Evolutionary conservation across 1,284 basidiomycete species (phyloP), one percentile per base, ranked within the genome.

Genomic region (Fomitiporia mediterranea): DNA sequence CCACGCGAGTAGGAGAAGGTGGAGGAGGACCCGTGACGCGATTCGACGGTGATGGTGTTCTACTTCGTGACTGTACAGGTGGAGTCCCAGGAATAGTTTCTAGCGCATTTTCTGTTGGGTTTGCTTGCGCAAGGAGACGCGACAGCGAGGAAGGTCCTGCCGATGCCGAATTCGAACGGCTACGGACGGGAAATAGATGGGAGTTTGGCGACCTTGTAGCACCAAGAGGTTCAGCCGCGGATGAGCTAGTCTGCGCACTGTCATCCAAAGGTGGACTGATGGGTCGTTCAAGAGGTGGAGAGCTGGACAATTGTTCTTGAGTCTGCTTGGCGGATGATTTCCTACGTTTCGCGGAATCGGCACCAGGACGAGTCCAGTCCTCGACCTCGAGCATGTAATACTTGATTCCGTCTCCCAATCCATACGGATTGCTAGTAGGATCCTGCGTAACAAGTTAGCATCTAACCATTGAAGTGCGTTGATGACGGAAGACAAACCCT

Each of bases 371-470:
- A 1, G 87, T 91, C 86, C 91, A 94, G 65, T 93, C 91, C 67
- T 97, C 94, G 4, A 95, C 93, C 67, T 95, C 89, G 15, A 97
- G 83, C 79, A 94, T 86, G 70, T 91, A 94, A 67, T 93, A 98
- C 64, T 94, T 92, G 56, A 95, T 83, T 9, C 94, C 94, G 63
- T 94, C 90, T 1, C 91, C 87, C 1, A 98, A 79, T 6, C 90
- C 84, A 68, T 88, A 90, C 19, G 86, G 82, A 68, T 88, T 89
- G 51, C 82, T 87, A 25, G 72, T 76, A 27, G 84, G 81, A 67
- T 89, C 84, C 89, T 91, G 38, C 9, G 21, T n/a, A n/a, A n/a
- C n/a, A n/a, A n/a, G n/a, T n/a, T n/a, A n/a, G n/a, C n/a, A n/a
- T n/a, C n/a, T n/a, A n/a, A n/a, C n/a, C n/a, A n/a, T 9, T n/a